Conservation (phyloP, 257 asterid genomes). For the Primulina tabacum region DNA sequence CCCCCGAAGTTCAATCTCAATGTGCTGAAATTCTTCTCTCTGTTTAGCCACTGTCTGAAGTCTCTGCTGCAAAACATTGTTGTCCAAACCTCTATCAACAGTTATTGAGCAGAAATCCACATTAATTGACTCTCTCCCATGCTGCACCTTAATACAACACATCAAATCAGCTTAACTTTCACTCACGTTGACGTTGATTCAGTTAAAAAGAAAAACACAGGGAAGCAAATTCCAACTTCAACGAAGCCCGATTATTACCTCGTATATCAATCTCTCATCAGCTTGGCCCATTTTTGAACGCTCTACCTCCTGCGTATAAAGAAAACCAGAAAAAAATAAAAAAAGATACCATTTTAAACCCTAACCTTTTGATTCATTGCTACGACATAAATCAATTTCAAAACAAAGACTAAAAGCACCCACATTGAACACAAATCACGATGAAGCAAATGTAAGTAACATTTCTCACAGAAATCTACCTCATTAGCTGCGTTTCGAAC, state of each 20-base stretch:
- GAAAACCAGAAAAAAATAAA: background rate
- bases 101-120: constrained; percentile 64
- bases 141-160: constrained; percentile 62
- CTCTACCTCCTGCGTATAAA: constrained; percentile 48
- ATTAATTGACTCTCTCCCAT: constrained; percentile 71
- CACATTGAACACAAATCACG: background rate
- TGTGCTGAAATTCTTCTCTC: constrained; percentile 64
- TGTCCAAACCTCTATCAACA: constrained; percentile 56
- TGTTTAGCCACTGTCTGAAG: constrained; percentile 54
- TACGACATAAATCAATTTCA: background rate
- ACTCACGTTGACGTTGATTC: constrained; percentile 16
- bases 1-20: constrained; percentile 78
- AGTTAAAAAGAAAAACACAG: background rate
- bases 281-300: constrained; percentile 64
- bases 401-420: background rate
- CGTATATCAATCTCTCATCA: constrained; percentile 81
- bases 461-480: constrained; percentile 35
- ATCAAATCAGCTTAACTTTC: constrained; percentile 35
- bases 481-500: constrained; percentile 58
- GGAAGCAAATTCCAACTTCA: background rate
- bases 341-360: background rate
- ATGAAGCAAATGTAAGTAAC: constrained; percentile 32
- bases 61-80: constrained; percentile 63
- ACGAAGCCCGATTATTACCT: constrained; percentile 43
- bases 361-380: background rate